Evolutionary conservation across 148 eudicot genomes (phyloP), one percentile per base, ranked within the genome.

Genomic region (Pouteria glomerata): DNA sequence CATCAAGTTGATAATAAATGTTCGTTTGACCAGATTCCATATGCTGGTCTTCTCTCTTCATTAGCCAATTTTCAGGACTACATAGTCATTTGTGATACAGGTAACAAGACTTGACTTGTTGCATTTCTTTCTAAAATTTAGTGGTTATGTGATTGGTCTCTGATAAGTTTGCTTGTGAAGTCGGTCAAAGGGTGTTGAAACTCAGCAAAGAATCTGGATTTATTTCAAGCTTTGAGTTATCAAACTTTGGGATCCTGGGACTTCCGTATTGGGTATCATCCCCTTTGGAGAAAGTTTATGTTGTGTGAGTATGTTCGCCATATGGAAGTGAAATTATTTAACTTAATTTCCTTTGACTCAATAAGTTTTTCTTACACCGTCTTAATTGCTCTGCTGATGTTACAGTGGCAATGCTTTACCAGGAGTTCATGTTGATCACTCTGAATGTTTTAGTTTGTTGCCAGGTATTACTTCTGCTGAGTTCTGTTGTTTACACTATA

Each of bases 241-340:
- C 96, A 39, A 95, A 89, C 71, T 84, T 89, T 50, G 90, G 96
- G 39, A 61, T 66, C 56, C 91, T 91, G 59, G 93, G 97, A 34
- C 80, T 89, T 44, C 97, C 98, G 24, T 95, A 86, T 75, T 95
- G 98, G 98, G 70, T 84, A 60, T 44, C 83, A 50, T 79, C 57
- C 57, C 75, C 92, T 74, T 72, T 89, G 76, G 98, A 95, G 82
- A 81, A 77, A 82, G 87, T 78, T 57, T 91, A 75, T 77, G 59
- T 79, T 71, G 63, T 24, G 98, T 91, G 80, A 86, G 96, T 69
- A 34, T 19, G 57, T 62, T 57, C 35, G n/a, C 59, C 30, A 15
- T 31, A 21, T 29, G 3, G 13, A 57, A 65, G 58, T 10, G 39
- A 53, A 26, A 14, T 3, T 51, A 3, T 27, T 44, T 58, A 14